These are phyloP conservation scores for Daldinia eschscholtzii DNA, from an alignment of 2,329 filamentous ascomycete genomes.

Conservation along the genomic window DNA sequence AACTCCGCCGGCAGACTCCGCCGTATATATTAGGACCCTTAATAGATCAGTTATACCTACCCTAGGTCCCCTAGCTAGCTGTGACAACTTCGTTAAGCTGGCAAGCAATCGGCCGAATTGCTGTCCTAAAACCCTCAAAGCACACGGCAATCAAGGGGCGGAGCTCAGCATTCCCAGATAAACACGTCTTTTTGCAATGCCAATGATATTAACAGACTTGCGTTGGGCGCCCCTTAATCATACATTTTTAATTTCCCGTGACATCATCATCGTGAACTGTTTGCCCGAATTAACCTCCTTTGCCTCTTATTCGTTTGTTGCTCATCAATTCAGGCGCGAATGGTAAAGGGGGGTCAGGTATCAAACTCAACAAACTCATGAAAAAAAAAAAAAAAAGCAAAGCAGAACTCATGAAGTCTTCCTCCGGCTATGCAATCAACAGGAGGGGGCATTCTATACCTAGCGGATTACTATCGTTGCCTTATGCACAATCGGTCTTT, in stretches of 20 bases:
- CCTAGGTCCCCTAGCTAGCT: not conserved
- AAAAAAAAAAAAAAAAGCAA: conserved; percentile 18
- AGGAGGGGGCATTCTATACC: conserved; percentile 24
- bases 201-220: conserved; percentile 39
- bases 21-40: conserved; percentile 13
- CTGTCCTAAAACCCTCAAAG: conserved; percentile 5
- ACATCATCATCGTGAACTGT: conserved; percentile 15
- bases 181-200: conserved; percentile 5
- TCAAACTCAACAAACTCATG: conserved; percentile 26
- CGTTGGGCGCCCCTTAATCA: conserved; percentile 25
- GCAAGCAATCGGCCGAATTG: conserved; percentile 26
- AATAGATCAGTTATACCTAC: conserved; percentile 7
- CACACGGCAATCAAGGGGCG: not conserved
- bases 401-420: conserved; percentile 21
- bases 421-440: conserved; percentile 40
- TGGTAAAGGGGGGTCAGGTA: conserved; percentile 23
- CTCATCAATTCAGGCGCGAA: conserved; percentile 10
- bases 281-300: conserved; percentile 20
- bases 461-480: conserved; percentile 18
- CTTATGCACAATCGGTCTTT: conserved; percentile 27
- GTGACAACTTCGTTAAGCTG: conserved; percentile 11
- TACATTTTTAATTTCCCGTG: conserved; percentile 30
- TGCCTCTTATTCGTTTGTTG: conserved; percentile 22
- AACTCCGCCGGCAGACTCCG: conserved; percentile 38
- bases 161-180: not conserved